phyloP scores from a whole-genome alignment of 768 basidiomycete species.

The Trametes coccinea region DNA sequence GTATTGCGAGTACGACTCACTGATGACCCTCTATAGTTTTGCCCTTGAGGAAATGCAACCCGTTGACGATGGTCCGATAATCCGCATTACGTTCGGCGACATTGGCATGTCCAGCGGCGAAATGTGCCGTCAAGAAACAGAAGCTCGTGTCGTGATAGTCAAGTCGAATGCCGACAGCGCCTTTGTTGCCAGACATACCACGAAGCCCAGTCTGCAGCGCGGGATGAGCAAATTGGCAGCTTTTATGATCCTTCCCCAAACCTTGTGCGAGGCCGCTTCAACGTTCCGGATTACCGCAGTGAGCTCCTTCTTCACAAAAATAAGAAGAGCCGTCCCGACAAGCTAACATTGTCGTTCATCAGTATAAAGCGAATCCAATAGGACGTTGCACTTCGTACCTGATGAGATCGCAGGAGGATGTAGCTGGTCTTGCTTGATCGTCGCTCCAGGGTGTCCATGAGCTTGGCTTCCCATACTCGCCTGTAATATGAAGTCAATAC shows the following conservation, averaged over 20 bases:
- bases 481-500: slow-evolving; percentile 39
- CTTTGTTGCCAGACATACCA: slow-evolving; percentile 98
- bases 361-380: neutral
- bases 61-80: slow-evolving; percentile 82
- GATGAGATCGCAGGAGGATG: slow-evolving; percentile 87
- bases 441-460: slow-evolving; percentile 75
- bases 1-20: slow-evolving; percentile 47
- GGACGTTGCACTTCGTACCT: slow-evolving; percentile 47
- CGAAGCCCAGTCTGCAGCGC: slow-evolving; percentile 70
- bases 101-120: slow-evolving; percentile 94
- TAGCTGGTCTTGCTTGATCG: slow-evolving; percentile 74
- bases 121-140: slow-evolving; percentile 94
- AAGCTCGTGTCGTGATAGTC: slow-evolving; percentile 90
- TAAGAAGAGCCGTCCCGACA: slow-evolving; percentile 90
- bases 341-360: slow-evolving; percentile 48
- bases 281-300: slow-evolving; percentile 85
- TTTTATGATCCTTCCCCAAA: slow-evolving; percentile 33
- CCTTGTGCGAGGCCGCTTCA: slow-evolving; percentile 90
- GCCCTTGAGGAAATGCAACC: slow-evolving; percentile 86
- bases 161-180: slow-evolving; percentile 90
- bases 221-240: neutral
- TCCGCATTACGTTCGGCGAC: slow-evolving; percentile 90
- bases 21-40: slow-evolving; percentile 89
- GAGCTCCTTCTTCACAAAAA: slow-evolving; percentile 78
- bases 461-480: slow-evolving; percentile 81